Evolutionary conservation across 2,329 filamentous ascomycete species (phyloP).

Genomic region (Cryphonectria nitschkei): DNA sequence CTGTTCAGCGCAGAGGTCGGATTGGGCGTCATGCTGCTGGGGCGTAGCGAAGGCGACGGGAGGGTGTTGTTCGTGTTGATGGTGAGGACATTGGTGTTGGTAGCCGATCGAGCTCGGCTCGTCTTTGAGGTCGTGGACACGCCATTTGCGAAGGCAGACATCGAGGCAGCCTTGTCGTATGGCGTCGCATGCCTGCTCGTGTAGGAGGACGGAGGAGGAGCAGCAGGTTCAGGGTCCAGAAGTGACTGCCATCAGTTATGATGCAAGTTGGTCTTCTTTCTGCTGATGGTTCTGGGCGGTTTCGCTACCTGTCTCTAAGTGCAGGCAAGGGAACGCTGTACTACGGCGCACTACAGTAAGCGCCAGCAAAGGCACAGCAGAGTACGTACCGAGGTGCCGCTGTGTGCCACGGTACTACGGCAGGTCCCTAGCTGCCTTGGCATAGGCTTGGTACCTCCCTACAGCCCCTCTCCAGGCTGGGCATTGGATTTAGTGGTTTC

Average conservation of each 20-base stretch:
- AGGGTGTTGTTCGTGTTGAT: slow-evolving; percentile 29
- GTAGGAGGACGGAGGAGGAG: background rate
- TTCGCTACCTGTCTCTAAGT: background rate
- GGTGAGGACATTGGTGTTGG: slow-evolving; percentile 29
- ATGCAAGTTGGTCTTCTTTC: slow-evolving; percentile 13
- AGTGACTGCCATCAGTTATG: slow-evolving; percentile 25
- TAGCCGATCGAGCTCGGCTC: slow-evolving; percentile 30
- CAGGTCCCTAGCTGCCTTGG: background rate
- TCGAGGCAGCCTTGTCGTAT: slow-evolving; percentile 45
- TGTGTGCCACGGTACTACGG: background rate
- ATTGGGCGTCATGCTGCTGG: slow-evolving; percentile 20
- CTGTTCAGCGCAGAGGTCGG: slow-evolving; percentile 23
- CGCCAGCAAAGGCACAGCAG: background rate
- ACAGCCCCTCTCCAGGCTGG: background rate
- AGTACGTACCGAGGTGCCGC: background rate
- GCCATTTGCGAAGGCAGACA: slow-evolving; percentile 54
- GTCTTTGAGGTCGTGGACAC: slow-evolving; percentile 38
- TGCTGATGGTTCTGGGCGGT: background rate
- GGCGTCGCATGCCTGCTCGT: slow-evolving; percentile 48
- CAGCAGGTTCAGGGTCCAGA: slow-evolving; percentile 19
- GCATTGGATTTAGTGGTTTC: too few relatives aligned
- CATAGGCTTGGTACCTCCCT: background rate
- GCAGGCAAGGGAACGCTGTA: background rate
- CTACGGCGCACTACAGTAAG: background rate
- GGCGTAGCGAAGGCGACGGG: slow-evolving; percentile 14